phyloP scores from a whole-genome alignment of 192 early-diverging fungal species.

The Haplosporangium gracile region DNA sequence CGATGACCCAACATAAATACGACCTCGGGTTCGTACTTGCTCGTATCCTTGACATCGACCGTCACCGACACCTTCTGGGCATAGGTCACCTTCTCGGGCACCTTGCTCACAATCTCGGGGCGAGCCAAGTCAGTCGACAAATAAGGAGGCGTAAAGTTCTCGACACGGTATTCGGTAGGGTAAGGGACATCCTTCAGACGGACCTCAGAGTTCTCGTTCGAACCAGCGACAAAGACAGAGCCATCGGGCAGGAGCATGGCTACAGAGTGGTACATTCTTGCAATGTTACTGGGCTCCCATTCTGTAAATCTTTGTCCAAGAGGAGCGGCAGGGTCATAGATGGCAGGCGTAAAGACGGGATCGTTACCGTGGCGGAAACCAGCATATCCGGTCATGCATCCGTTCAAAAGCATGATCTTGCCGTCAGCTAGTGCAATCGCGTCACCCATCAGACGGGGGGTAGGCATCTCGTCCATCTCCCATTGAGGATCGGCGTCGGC shows the following conservation, averaged over 20 bases:
- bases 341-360: constrained; percentile 63
- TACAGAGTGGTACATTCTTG: constrained; percentile 77
- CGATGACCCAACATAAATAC: constrained; percentile 60
- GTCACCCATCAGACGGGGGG: constrained; percentile 66
- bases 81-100: constrained; percentile 47
- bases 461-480: constrained; percentile 67
- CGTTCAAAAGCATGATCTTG: constrained; percentile 73
- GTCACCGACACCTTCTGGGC: constrained; percentile 43
- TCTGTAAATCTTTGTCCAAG: constrained; percentile 58
- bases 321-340: constrained; percentile 67
- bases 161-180: constrained; percentile 68
- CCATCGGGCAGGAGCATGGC: constrained; percentile 59
- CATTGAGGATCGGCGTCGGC: constrained; percentile 57
- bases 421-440: constrained; percentile 66
- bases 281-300: constrained; percentile 60
- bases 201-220: constrained; percentile 53
- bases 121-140: constrained; percentile 56
- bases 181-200: constrained; percentile 30
- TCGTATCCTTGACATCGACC: constrained; percentile 53
- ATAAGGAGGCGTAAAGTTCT: constrained; percentile 69
- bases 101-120: constrained; percentile 46
- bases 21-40: constrained; percentile 36
- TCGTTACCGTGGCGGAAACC: constrained; percentile 64
- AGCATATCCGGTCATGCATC: constrained; percentile 68
- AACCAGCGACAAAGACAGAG: constrained; percentile 56